Conservation (phyloP, 2,329 filamentous ascomycete genomes). For the Cladosporium sphaerospermum region DNA sequence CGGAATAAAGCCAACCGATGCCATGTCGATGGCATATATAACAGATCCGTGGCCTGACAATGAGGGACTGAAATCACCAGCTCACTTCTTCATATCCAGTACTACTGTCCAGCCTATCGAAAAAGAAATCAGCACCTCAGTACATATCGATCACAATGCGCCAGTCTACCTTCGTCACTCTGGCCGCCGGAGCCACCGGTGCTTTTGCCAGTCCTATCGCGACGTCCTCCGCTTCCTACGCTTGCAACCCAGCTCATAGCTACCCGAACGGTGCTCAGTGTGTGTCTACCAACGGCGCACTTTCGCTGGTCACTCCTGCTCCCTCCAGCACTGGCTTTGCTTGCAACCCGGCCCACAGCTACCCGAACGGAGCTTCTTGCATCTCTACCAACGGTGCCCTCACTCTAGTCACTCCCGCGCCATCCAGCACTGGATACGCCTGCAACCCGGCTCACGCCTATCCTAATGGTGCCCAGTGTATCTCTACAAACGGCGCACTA, state of each 20-base stretch:
- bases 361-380: slow-evolving; percentile 16
- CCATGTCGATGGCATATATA: too few relatives aligned
- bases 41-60: too few relatives aligned
- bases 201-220: slow-evolving; percentile 3
- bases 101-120: too few relatives aligned
- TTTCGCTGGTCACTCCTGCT: slow-evolving; percentile 16
- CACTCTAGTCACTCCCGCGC: slow-evolving; percentile 13
- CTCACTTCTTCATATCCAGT: too few relatives aligned
- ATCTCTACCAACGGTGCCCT: slow-evolving; percentile 12
- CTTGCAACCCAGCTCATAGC: slow-evolving; percentile 21
- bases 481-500: slow-evolving; percentile 11
- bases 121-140: too few relatives aligned
- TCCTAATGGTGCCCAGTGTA: slow-evolving; percentile 15
- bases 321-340: slow-evolving; percentile 5
- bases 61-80: too few relatives aligned
- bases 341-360: slow-evolving; percentile 16
- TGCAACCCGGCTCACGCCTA: slow-evolving; percentile 17
- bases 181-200: slow-evolving; percentile 1
- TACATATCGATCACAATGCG: background rate
- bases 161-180: background rate
- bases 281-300: slow-evolving; percentile 15
- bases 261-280: slow-evolving; percentile 20
- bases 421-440: slow-evolving; percentile 6
- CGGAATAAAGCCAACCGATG: too few relatives aligned
- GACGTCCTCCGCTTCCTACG: slow-evolving; percentile 12